Evolutionary conservation across 2,329 filamentous ascomycete genomes (phyloP).

Genomic region (Cordyceps fumosorosea): DNA sequence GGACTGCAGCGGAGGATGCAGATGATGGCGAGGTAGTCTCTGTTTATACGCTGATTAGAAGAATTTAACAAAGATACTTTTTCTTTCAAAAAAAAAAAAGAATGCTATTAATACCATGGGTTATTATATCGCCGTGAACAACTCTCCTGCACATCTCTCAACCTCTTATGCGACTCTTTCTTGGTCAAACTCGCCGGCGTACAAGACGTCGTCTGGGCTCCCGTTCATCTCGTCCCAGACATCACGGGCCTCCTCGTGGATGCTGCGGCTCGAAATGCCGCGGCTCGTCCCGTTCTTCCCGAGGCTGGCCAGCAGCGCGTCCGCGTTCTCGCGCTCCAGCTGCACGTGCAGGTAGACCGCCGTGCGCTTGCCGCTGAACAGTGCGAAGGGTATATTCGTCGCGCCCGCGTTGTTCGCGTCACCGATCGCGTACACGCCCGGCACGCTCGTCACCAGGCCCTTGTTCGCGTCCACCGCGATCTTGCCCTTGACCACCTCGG

Average conservation of each 20-base stretch:
- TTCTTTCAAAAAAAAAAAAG: too few species aligned
- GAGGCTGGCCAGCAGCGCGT: conserved; percentile 26
- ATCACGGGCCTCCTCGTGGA: conserved; percentile 29
- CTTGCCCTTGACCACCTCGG: conserved; percentile 36
- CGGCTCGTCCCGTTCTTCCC: conserved; percentile 7
- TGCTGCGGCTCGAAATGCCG: conserved; percentile 20
- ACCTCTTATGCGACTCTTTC: neutral
- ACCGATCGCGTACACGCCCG: conserved; percentile 51
- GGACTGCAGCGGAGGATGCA: conserved; percentile 35
- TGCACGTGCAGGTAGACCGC: conserved; percentile 50
- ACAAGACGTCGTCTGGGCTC: conserved; percentile 34
- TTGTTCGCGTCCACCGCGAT: conserved; percentile 34
- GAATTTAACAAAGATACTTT: too few species aligned
- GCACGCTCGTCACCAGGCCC: conserved; percentile 45
- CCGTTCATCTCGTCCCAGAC: conserved; percentile 43
- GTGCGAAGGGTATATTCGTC: conserved; percentile 55
- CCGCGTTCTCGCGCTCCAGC: conserved; percentile 34
- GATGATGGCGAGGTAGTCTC: conserved; percentile 30
- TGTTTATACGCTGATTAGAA: too few species aligned
- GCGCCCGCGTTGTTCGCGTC: conserved; percentile 54
- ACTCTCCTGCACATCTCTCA: too few species aligned
- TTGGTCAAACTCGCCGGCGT: conserved; percentile 36
- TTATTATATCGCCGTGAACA: too few species aligned
- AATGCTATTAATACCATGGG: too few species aligned
- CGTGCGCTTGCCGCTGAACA: conserved; percentile 52